Evolutionary conservation across 140 eudicot genomes (phyloP), one percentile per base, ranked within the genome.

Genomic region (Artemisia princeps): DNA sequence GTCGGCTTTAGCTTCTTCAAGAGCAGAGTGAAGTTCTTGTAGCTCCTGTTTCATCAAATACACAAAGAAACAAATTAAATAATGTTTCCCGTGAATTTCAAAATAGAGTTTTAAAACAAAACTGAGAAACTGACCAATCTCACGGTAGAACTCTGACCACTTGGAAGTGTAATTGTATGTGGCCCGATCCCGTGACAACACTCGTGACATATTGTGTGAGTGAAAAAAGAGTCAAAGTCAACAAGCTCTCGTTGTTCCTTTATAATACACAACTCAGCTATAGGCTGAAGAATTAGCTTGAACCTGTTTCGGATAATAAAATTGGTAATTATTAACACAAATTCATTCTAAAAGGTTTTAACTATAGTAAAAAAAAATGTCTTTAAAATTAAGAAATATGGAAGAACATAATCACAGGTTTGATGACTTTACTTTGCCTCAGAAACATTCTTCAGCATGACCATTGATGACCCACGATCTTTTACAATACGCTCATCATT

Each of bases 131-230:
- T 73, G 60, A 92, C 99, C 95, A 88, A 78, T 88, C 99, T 86
- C 70, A 92, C 96, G 15, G 99, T 92, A 15, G 99, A 92, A 78
- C 71, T 73, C 14, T 77, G 81, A 77, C 95, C 98, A 64, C 69
- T 79, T 12, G 99, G 90, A 48, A 88, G 95, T 55, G 84, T 83
- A 14, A 92, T 92, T 50, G 94, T 76, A 72, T 92, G 99, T 11
- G 99, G 99, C 55, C 96, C 99, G 55, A 92, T 92, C 40, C 96
- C 99, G 62, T 92, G 99, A 77, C 96, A 88, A 70, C 99, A 92
- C 77, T 92, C 99, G 22, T 85, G 99, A 77, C 95, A 88, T 46
- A 92, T 88, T 24, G 84, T 88, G 81, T 86, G 96, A 74, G 96
- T 88, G 80, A 92, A 92, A 68, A 92, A 92, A 50, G 95, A 84